These are phyloP conservation scores for Aspergillus oerlinghausenensis DNA, from an alignment of 2,329 filamentous ascomycete genomes.

Conservation along the genomic window DNA sequence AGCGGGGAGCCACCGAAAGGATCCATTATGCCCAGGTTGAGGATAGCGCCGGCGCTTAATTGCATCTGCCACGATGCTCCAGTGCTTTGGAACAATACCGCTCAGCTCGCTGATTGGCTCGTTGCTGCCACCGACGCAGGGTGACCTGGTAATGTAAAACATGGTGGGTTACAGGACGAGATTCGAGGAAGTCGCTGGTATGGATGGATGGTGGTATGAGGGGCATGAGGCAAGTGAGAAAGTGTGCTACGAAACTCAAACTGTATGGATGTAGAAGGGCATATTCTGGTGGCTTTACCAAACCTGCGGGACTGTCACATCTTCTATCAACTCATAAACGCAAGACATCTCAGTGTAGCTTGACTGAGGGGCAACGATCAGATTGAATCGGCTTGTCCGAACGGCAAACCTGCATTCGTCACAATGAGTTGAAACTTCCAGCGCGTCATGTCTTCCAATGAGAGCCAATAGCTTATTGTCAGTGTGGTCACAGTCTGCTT, in stretches of 20 bases:
- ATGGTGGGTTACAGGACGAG: neutral
- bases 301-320: neutral
- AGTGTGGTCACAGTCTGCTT: constrained; percentile 2
- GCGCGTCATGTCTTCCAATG: constrained; percentile 15
- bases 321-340: neutral
- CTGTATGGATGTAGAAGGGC: neutral
- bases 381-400: neutral
- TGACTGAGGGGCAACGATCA: neutral
- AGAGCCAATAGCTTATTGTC: neutral
- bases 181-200: neutral
- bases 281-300: neutral
- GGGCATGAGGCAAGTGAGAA: neutral
- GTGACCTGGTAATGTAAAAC: constrained; percentile 1
- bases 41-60: constrained; percentile 20
- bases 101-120: constrained; percentile 6
- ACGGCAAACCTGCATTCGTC: neutral
- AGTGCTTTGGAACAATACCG: constrained; percentile 7
- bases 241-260: neutral
- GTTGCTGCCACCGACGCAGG: neutral
- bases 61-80: constrained; percentile 11
- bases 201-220: neutral
- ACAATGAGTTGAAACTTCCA: constrained; percentile 5
- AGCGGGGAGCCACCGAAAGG: constrained; percentile 4
- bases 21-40: neutral
- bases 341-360: neutral